Base-by-base conservation (phyloP, 768 basidiomycete genomes). In the Neoboletus subvelutipes region DNA sequence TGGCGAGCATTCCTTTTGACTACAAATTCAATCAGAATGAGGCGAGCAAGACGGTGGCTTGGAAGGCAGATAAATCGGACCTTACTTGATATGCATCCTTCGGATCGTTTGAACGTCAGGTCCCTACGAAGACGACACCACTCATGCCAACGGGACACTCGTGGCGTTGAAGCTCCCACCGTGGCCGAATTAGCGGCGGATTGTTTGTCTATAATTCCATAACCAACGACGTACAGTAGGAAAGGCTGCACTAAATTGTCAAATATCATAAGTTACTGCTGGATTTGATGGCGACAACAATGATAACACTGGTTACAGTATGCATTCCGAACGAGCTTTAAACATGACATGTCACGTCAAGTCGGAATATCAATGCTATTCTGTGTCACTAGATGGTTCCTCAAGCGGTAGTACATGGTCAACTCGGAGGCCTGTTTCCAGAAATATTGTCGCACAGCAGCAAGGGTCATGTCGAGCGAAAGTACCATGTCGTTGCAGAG, bases 381-480 rank as follows among this genome's bases (percentile, higher is more conserved):
- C 45, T 18, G 39, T 18, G 37, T 26, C 17, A 46, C 45, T 39
- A 42, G 46, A 42, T 51, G 52, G 50, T 48, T 61, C 52, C 76
- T 83, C 65, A 76, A 73, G 58, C 92, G 82, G 69, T 94, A 94
- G 69, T 89, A 78, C 84, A 94, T 83, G 52, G 80, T 80, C 54
- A 94, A 73, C 70, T 93, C 92, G 7, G 77, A 77, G 18, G 81
- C 74, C 62, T 88, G 87, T 64, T 83, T 85, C 93, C 92, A 97
- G 22, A 94, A 82, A 64, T 84, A 97, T 70, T 95, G 93, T 58
- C 92, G 85, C 56, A 95, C 87, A 18, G 90, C 89, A 5, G 91
- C 95, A 36, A 99, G 80, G 6, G 91, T 95, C 86, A 96, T 94
- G 61, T 87, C 85, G 28, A 89, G 76, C 24, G 95, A 89, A 34